A percentile compares a stretch with the other conserved stretches of the same genome.
phyloP scores from a whole-genome alignment of 805 yeast genomes.

The Sugiyamaella floridensis region DNA sequence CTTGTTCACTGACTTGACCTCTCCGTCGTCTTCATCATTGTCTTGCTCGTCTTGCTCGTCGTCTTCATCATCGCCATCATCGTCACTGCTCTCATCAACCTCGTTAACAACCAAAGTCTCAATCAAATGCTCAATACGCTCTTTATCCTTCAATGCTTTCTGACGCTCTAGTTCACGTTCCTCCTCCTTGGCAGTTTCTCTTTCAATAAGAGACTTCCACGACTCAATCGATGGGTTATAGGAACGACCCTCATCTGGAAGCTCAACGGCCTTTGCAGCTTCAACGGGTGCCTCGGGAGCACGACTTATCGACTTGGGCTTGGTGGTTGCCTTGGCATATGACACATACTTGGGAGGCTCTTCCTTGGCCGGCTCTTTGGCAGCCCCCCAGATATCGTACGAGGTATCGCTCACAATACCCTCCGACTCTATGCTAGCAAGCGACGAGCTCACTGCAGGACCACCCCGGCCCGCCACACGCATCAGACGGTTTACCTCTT shows the following conservation, averaged over 20 bases:
- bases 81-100: conserved; percentile 31
- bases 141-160: conserved; percentile 54
- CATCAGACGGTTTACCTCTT: conserved; percentile 59
- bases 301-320: conserved; percentile 42
- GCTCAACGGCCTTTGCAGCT: conserved; percentile 33
- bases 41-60: conserved; percentile 28
- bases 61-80: conserved; percentile 24
- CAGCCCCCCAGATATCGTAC: conserved; percentile 73
- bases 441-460: conserved; percentile 41
- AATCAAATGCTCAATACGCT: conserved; percentile 58
- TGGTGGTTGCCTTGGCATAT: conserved; percentile 20
- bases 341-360: conserved; percentile 10
- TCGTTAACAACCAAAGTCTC: conserved; percentile 55
- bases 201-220: conserved; percentile 67
- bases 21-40: conserved; percentile 34
- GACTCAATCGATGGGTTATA: conserved; percentile 82
- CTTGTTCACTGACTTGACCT: conserved; percentile 54
- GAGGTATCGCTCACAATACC: conserved; percentile 50
- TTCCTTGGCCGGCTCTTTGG: conserved; percentile 7
- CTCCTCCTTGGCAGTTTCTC: conserved; percentile 61
- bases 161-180: conserved; percentile 58
- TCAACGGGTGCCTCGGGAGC: conserved; percentile 53
- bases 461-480: conserved; percentile 67
- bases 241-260: conserved; percentile 84
- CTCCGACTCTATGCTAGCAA: conserved; percentile 52